phyloP scores from a whole-genome alignment of 371 early-diverging fungal genomes.

The Mortierella sp. region DNA sequence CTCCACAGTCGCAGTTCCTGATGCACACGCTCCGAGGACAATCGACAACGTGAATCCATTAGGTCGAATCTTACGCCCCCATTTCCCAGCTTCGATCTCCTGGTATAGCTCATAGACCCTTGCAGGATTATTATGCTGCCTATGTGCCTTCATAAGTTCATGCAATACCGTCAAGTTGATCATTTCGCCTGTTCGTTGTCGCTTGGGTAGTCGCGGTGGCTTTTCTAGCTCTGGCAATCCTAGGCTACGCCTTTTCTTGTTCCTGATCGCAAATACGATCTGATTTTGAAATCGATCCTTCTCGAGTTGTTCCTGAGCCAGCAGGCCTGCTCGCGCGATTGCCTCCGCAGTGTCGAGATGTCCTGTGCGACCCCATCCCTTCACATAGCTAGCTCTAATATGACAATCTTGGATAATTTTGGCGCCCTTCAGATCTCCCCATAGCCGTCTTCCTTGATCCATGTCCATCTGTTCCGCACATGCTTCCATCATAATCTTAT shows the following conservation, averaged over 20 bases:
- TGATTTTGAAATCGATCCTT: slow-evolving; percentile 1
- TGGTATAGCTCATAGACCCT: slow-evolving; percentile 35
- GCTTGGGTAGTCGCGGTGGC: slow-evolving; percentile 3
- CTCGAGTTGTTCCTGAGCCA: slow-evolving; percentile 18
- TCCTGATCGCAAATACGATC: not conserved
- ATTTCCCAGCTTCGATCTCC: slow-evolving; percentile 37
- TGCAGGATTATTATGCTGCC: slow-evolving; percentile 20
- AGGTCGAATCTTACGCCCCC: slow-evolving; percentile 32
- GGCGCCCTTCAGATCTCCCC: slow-evolving; percentile 27
- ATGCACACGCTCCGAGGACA: slow-evolving; percentile 37
- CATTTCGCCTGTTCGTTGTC: slow-evolving; percentile 9
- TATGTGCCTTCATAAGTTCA: slow-evolving; percentile 41
- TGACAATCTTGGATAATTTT: slow-evolving; percentile 18
- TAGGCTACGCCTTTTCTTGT: not conserved
- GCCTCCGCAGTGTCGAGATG: slow-evolving; percentile 30
- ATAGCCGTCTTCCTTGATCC: slow-evolving; percentile 28
- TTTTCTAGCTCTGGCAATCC: not conserved
- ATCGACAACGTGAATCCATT: slow-evolving; percentile 40
- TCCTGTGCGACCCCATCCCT: slow-evolving; percentile 41
- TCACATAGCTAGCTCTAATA: slow-evolving; percentile 46
- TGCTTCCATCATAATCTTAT: slow-evolving; percentile 42
- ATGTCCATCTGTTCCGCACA: slow-evolving; percentile 56
- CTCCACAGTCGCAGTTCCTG: slow-evolving; percentile 2
- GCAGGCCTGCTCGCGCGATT: slow-evolving; percentile 19
- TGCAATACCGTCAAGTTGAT: slow-evolving; percentile 32